These are phyloP conservation scores for Dacryopinax spathularia DNA, from an alignment of 768 basidiomycete genomes.

Conservation along the genomic window DNA sequence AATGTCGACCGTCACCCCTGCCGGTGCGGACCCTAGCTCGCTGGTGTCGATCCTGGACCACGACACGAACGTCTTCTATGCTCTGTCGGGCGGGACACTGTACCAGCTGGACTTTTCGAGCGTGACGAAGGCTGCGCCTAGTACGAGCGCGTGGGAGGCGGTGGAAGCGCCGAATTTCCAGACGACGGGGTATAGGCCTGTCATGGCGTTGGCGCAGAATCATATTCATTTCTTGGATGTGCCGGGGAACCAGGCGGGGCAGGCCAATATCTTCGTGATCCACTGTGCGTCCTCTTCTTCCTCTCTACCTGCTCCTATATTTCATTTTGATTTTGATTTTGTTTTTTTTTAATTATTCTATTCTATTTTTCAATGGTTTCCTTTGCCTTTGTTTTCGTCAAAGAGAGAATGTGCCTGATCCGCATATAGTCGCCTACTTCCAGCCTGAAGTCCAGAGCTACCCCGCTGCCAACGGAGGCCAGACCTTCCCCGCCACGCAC, in stretches of 20 bases:
- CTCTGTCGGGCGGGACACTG: constrained; percentile 48
- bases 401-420: too few relatives aligned
- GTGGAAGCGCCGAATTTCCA: constrained; percentile 44
- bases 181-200: constrained; percentile 44
- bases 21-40: constrained; percentile 42
- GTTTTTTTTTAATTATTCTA: not conserved
- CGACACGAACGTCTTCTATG: constrained; percentile 84
- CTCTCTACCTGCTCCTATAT: not conserved
- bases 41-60: constrained; percentile 75
- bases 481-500: constrained; percentile 49
- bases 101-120: constrained; percentile 56
- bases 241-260: constrained; percentile 50
- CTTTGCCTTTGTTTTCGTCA: too few relatives aligned
- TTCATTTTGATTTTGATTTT: not conserved
- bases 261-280: constrained; percentile 68
- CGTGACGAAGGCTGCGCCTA: constrained; percentile 43
- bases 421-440: constrained; percentile 61
- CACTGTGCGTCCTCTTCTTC: constrained; percentile 55
- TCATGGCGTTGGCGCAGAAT: constrained; percentile 73
- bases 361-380: not conserved
- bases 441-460: constrained; percentile 56
- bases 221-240: constrained; percentile 73
- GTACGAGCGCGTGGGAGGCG: constrained; percentile 44
- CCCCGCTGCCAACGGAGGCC: constrained; percentile 31
- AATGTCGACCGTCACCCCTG: constrained; percentile 35